Base-by-base conservation (phyloP, 306 rosid genomes). In the Gastrolobium villosum region DNA sequence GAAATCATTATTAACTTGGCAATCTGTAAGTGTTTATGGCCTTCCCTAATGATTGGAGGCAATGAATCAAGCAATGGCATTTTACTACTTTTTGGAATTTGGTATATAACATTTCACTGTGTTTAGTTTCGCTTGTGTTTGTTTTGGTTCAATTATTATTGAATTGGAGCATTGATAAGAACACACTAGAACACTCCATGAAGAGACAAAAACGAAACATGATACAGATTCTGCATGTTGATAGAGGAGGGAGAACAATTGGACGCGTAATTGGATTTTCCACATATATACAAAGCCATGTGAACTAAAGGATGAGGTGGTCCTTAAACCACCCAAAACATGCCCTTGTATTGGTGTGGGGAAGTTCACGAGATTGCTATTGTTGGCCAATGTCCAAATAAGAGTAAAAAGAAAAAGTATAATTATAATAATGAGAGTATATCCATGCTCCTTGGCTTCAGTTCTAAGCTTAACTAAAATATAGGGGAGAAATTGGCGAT, bases 261-360 rank as follows among this genome's bases (percentile, higher is more conserved):
- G 82, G 86, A 57, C 64, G 56, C 39, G 65, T 35, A 41, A 76
- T 78, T 87, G 85, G 86, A 79, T 82, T 74, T 80, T 83, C 81
- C 85, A 83, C 81, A 88, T 65, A 79, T 88, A 83, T 80, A 88
- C 87, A 88, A 74, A 81, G 87, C 81, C 84, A 78, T 84, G 89
- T 87, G 90, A 86, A 79, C 86, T 26, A 76, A 85, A 87, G 78
- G 93, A 89, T 90, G 91, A 85, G 91, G 97, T 92, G 99, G 98
- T 95, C 99, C 98, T 84, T 85, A 72, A 65, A 54, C 80, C 77
- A 45, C 79, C 80, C 88, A 66, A 79, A 64, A 75, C 81, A 31
- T 77, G 60, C 40, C 81, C 74, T 87, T 89, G 84, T 83, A 64
- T 86, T 78, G 90, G 90, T 60, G 82, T 75, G 85, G 70, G 77